Conservation (phyloP, 805 yeast genomes). For the Sugiyamaella americana region DNA sequence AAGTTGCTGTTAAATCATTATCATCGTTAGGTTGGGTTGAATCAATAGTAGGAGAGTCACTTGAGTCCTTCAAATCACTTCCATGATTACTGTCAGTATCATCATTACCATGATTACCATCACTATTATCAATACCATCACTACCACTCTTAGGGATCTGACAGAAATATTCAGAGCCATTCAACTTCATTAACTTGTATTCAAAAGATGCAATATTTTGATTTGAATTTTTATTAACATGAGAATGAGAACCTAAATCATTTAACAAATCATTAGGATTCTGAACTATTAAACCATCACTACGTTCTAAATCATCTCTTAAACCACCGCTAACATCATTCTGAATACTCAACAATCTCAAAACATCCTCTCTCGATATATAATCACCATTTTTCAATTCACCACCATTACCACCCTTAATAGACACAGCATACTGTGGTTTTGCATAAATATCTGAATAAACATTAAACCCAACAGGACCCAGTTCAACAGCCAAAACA, state of each 20-base stretch:
- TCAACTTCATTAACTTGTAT: conserved; percentile 15
- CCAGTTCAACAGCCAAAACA: not conserved
- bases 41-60: not conserved
- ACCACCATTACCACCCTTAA: not conserved
- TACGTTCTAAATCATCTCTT: not conserved
- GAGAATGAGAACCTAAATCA: not conserved
- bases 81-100: not conserved
- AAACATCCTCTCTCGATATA: conserved; percentile 6
- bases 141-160: conserved; percentile 13
- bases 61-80: not conserved
- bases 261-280: not conserved
- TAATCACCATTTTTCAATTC: not conserved
- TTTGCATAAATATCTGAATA: conserved; percentile 11
- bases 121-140: not conserved
- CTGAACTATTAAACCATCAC: too few relatives aligned
- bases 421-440: conserved; percentile 10
- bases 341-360: not conserved
- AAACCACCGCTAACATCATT: not conserved
- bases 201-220: conserved; percentile 3
- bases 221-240: not conserved
- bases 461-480: conserved; percentile 9
- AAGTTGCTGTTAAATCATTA: not conserved
- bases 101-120: not conserved
- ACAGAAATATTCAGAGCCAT: conserved; percentile 19
- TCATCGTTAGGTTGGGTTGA: not conserved